Conservation (phyloP, 164 flowering plant species). For the Cinnamomum micranthum region DNA sequence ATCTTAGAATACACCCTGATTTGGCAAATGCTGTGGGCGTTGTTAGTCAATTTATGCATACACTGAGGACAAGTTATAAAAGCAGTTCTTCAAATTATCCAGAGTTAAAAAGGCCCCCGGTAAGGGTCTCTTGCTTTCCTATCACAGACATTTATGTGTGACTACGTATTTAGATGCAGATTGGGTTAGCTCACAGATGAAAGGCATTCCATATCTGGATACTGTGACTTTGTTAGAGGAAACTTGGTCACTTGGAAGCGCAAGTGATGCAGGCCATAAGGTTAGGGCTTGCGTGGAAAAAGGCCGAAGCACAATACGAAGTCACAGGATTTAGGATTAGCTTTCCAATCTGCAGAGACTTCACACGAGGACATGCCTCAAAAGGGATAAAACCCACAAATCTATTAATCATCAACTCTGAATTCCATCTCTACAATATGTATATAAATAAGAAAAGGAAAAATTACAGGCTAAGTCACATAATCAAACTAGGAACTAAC, state of each 20-base stretch:
- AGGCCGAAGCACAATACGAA: no score
- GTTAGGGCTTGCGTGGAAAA: no score
- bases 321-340: no score
- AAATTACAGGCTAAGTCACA: no score
- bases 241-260: neutral
- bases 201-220: neutral
- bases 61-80: neutral
- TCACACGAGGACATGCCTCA: no score
- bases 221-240: neutral
- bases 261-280: no score
- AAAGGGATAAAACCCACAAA: no score
- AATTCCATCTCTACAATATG: no score
- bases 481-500: no score
- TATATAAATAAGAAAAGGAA: no score
- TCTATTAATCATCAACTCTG: no score
- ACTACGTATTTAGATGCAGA: neutral
- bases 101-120: neutral
- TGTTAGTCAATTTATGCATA: neutral
- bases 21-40: neutral
- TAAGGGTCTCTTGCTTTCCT: neutral
- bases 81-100: neutral
- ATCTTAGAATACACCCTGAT: neutral
- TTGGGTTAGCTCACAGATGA: neutral
- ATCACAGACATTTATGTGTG: neutral
- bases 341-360: no score